phyloP scores from a whole-genome alignment of 768 basidiomycete genomes.

The Mycena maculata region DNA sequence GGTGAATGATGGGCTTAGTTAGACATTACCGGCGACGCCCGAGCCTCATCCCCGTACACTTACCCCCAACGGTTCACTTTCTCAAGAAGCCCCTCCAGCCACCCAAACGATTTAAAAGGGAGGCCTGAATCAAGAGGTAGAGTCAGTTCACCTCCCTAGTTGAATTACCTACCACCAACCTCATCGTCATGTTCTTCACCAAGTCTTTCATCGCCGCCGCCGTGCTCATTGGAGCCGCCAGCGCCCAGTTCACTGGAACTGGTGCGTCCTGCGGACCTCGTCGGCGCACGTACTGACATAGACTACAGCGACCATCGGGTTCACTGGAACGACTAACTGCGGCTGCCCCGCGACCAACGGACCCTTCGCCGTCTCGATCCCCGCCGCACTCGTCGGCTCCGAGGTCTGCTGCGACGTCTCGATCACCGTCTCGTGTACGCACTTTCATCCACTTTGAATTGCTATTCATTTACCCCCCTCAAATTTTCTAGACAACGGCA shows the following conservation, averaged over 20 bases:
- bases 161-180: conserved; percentile 4
- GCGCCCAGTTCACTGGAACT: conserved; percentile 6
- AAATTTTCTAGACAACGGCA: conserved; percentile 1
- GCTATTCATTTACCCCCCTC: neutral
- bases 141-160: conserved; percentile 12
- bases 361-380: conserved; percentile 4
- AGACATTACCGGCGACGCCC: too few species aligned
- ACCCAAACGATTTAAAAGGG: too few species aligned
- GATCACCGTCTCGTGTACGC: neutral
- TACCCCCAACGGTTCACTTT: too few species aligned
- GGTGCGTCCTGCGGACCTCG: neutral
- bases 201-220: conserved; percentile 4
- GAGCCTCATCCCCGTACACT: too few species aligned
- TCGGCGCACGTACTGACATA: neutral
- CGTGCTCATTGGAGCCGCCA: conserved; percentile 1
- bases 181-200: conserved; percentile 10
- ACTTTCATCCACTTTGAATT: neutral
- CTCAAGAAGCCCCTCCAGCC: too few species aligned
- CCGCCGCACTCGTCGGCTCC: neutral
- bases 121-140: too few species aligned
- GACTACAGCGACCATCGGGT: neutral
- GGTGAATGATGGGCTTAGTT: too few species aligned
- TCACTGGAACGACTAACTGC: neutral
- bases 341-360: neutral
- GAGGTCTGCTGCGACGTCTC: conserved; percentile 1